These are phyloP conservation scores for Rhodotorula taiwanensis DNA, from an alignment of 768 basidiomycete species.

Conservation along the genomic window DNA sequence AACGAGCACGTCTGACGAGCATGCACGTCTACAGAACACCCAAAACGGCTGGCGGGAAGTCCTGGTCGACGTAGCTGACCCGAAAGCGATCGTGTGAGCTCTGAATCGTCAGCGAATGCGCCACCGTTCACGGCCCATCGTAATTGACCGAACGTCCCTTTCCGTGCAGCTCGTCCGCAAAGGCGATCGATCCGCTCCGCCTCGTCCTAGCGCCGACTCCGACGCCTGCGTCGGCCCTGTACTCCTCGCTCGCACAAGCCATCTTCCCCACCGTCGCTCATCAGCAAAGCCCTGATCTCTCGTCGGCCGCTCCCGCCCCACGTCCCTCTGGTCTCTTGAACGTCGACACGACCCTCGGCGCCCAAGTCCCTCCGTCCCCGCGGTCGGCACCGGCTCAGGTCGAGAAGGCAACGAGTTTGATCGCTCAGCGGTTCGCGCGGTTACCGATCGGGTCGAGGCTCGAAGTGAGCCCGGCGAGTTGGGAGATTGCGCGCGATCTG, in stretches of 20 bases:
- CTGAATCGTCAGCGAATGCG: not conserved
- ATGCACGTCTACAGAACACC: conserved; percentile 52
- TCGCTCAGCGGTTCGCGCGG: conserved; percentile 58
- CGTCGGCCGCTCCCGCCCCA: not conserved
- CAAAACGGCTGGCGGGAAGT: conserved; percentile 78
- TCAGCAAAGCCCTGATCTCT: not conserved
- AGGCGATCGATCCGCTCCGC: conserved; percentile 51
- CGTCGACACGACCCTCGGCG: conserved; percentile 27
- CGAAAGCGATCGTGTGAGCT: conserved; percentile 23
- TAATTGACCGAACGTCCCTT: conserved; percentile 11
- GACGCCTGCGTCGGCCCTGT: conserved; percentile 52
- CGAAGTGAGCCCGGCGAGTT: conserved; percentile 71
- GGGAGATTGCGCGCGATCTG: conserved; percentile 60
- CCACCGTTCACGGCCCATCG: no score
- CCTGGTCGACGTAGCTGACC: conserved; percentile 52
- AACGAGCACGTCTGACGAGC: no score
- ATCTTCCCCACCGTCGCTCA: conserved; percentile 2
- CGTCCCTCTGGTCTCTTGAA: not conserved
- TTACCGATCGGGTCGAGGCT: conserved; percentile 65
- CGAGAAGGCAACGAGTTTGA: conserved; percentile 35
- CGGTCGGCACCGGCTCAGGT: no score
- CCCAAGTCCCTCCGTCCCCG: conserved; percentile 46
- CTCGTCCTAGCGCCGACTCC: conserved; percentile 61
- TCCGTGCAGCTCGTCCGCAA: conserved; percentile 21
- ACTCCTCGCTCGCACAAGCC: conserved; percentile 32